A percentile compares a stretch with the other conserved stretches of the same genome.
These are phyloP conservation scores for Collybiopsis confluens DNA, from an alignment of 768 basidiomycete genomes.

Conservation along the genomic window DNA sequence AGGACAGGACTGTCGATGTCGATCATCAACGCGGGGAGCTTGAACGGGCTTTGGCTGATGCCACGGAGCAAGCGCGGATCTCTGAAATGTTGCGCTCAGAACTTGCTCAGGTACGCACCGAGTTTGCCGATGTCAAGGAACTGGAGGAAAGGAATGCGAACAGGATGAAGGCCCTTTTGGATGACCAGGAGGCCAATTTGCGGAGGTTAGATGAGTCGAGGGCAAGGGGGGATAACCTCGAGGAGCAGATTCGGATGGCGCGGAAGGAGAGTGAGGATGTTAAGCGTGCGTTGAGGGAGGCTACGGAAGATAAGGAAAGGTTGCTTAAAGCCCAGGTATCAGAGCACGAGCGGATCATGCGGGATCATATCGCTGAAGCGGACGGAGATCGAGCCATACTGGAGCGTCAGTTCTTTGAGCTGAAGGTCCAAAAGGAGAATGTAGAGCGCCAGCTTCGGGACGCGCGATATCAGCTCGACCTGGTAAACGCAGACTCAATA, in stretches of 20 bases:
- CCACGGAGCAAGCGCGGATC: conserved; percentile 57
- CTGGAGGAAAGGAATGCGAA: conserved; percentile 61
- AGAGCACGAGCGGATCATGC: conserved; percentile 60
- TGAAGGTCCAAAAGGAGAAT: conserved; percentile 59
- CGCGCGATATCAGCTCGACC: conserved; percentile 52
- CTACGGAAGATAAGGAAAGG: conserved; percentile 74
- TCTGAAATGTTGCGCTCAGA: conserved; percentile 62
- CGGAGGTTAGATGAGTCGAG: conserved; percentile 74
- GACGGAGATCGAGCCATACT: conserved; percentile 92
- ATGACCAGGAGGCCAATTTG: conserved; percentile 72
- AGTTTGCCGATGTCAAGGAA: conserved; percentile 65
- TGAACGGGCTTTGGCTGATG: conserved; percentile 58
- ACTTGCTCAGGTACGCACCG: conserved; percentile 52
- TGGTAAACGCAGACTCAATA: conserved; percentile 63
- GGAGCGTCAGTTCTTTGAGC: conserved; percentile 80
- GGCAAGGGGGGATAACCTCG: conserved; percentile 67
- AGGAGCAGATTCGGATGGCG: conserved; percentile 68
- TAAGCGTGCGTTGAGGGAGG: conserved; percentile 60
- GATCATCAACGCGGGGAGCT: conserved; percentile 53
- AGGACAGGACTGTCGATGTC: conserved; percentile 49
- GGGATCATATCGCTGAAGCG: conserved; percentile 89
- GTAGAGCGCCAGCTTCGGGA: conserved; percentile 62
- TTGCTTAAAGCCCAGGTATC: conserved; percentile 68
- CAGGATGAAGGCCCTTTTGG: conserved; percentile 62
- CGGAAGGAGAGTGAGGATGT: conserved; percentile 71